Evolutionary conservation across 192 early-diverging fungal genomes (phyloP), one percentile per base, ranked within the genome.

Genomic region (Coemansia sp.): DNA sequence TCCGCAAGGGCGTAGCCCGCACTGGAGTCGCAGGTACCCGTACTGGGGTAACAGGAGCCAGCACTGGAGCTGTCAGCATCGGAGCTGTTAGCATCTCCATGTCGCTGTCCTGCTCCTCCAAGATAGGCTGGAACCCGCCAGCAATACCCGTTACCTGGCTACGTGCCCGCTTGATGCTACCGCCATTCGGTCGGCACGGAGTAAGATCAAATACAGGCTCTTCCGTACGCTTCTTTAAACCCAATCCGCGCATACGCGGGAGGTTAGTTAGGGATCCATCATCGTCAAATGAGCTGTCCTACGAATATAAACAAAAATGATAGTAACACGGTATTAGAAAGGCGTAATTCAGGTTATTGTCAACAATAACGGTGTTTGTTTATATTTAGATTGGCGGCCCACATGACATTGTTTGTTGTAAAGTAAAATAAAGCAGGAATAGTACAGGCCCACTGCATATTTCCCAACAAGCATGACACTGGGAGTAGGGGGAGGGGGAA

Each of bases 241-340:
- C 36, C 47, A 70, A 46, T 13, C 65, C 58, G 27, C 70, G 76
- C 70, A 75, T 75, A 12, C 60, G 66, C 38, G 73, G 81, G 16
- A 75, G 64, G 29, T 22, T 77, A 31, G 72, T 79, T 62, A 83
- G 65, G 33, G 76, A 79, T 12, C 73, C 76, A 44, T 79, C 76
- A 20, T 75, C 72, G 60, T 79, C 81, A 55, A 79, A 75, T 4
- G 76, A 75, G 57, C 66, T 78, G 52, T 83, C 76, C 73, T 80
- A 79, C 27, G 11, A 24, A 27, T 27, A n/a, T n/a, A 27, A 2
- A 52, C 49, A 49, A 50, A 55, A 24, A 40, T 53, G 41, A 40
- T 65, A 60, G 40, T 61, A 62, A 39, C 55, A 62, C 33, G 41
- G 55, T 44, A 12, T 58, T 29, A 22, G 34, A 22, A 69, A 8